phyloP scores from a whole-genome alignment of 106 monocot genomes.

The Iris macrosiphon region DNA sequence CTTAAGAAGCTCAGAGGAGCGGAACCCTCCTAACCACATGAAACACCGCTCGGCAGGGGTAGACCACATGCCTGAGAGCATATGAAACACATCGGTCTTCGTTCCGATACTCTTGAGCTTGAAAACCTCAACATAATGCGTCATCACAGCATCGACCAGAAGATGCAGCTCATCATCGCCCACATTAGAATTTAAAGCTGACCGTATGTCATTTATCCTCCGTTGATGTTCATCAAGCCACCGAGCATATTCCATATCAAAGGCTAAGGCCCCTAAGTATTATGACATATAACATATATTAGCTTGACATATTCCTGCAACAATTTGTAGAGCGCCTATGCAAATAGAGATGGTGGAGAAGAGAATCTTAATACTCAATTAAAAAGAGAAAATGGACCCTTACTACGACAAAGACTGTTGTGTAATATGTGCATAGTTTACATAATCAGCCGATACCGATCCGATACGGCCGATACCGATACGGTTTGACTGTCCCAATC shows the following conservation, averaged over 20 bases:
- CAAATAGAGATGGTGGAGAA: too few relatives aligned
- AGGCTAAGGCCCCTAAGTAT: slow-evolving; percentile 42
- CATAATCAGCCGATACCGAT: too few relatives aligned
- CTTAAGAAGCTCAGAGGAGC: slow-evolving; percentile 85
- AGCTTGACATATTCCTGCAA: too few relatives aligned
- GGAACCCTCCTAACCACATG: slow-evolving; percentile 95
- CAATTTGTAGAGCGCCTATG: too few relatives aligned
- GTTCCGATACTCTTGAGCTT: slow-evolving; percentile 59
- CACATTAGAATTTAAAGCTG: slow-evolving; percentile 48
- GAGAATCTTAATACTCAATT: too few relatives aligned
- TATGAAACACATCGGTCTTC: slow-evolving; percentile 79
- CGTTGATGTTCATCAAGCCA: slow-evolving; percentile 91
- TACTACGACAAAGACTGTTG: background rate
- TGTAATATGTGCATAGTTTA: background rate
- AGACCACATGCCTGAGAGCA: slow-evolving; percentile 94
- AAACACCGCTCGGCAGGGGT: slow-evolving; percentile 89
- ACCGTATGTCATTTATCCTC: slow-evolving; percentile 52
- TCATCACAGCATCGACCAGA: slow-evolving; percentile 61
- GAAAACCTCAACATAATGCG: slow-evolving; percentile 72
- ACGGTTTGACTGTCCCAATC: background rate
- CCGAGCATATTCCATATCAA: slow-evolving; percentile 84
- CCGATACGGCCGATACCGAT: too few relatives aligned
- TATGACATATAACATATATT: too few relatives aligned
- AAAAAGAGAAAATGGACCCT: too few relatives aligned
- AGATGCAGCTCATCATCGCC: slow-evolving; percentile 51